Evolutionary conservation across 2,329 filamentous ascomycete species (phyloP).

Genomic region (Nigrospora osmanthi): DNA sequence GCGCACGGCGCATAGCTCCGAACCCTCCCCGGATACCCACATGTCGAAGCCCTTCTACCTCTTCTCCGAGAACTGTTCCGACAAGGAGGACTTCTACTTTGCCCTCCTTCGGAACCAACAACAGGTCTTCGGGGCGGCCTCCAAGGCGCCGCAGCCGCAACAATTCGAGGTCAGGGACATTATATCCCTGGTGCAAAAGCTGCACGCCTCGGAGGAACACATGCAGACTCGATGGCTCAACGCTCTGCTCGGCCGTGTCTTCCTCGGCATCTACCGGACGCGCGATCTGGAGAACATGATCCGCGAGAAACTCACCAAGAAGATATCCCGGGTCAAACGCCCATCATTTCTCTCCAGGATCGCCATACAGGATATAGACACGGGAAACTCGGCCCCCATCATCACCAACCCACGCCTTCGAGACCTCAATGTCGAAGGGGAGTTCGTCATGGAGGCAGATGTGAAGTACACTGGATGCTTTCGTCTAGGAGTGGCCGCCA

Average conservation of each 20-base stretch:
- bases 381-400: constrained; percentile 79
- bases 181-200: constrained; percentile 77
- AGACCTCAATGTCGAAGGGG: constrained; percentile 86
- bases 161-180: constrained; percentile 80
- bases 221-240: constrained; percentile 90
- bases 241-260: constrained; percentile 79
- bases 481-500: constrained; percentile 83
- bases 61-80: constrained; percentile 90
- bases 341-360: constrained; percentile 85
- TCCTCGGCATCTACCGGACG: constrained; percentile 82
- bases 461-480: constrained; percentile 86
- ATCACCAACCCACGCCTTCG: constrained; percentile 83
- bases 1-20: constrained; percentile 50
- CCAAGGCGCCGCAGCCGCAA: constrained; percentile 59
- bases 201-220: constrained; percentile 89
- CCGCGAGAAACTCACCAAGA: constrained; percentile 83
- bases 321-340: constrained; percentile 88
- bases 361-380: constrained; percentile 72
- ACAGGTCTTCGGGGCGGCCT: constrained; percentile 48
- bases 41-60: constrained; percentile 80
- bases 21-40: constrained; percentile 45
- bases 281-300: constrained; percentile 72
- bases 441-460: constrained; percentile 80
- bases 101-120: constrained; percentile 81
- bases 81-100: constrained; percentile 98